Conservation (phyloP, 2,329 filamentous ascomycete species). For the Talaromyces verruculosus region DNA sequence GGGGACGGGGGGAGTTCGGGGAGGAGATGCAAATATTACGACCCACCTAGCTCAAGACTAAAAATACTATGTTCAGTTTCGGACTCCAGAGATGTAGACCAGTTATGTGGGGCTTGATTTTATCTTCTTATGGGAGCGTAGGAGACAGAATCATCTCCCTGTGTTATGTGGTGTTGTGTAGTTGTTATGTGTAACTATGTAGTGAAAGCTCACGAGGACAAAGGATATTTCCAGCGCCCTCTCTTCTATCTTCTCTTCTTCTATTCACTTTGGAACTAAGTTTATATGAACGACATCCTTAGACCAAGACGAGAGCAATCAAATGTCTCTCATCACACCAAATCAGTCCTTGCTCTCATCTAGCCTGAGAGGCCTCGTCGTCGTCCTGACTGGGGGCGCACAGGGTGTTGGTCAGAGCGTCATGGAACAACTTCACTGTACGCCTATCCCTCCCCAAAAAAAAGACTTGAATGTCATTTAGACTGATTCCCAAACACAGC, state of each 20-base stretch:
- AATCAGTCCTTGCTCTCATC: not conserved
- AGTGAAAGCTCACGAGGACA: too few species aligned
- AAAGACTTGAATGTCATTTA: not conserved
- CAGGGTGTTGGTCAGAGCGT: not conserved
- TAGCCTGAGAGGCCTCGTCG: not conserved
- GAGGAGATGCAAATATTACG: not conserved
- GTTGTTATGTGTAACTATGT: too few species aligned
- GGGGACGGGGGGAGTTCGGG: not conserved
- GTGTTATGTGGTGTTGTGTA: too few species aligned
- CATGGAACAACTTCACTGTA: not conserved
- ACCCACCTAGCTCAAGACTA: not conserved
- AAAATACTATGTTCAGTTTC: not conserved
- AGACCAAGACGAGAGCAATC: not conserved
- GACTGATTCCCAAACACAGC: constrained; percentile 4
- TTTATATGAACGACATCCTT: not conserved
- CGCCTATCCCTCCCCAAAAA: not conserved
- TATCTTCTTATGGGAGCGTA: too few species aligned
- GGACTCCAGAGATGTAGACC: not conserved
- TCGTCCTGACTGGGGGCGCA: not conserved
- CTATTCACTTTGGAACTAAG: not conserved
- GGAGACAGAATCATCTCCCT: too few species aligned
- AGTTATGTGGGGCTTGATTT: not conserved
- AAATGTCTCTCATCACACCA: constrained; percentile 2
- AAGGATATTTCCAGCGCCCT: too few species aligned
- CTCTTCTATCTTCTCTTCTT: too few species aligned